Evolutionary conservation across 1,139 yeast genomes (phyloP).

Genomic region (Kodamaea arcana): DNA sequence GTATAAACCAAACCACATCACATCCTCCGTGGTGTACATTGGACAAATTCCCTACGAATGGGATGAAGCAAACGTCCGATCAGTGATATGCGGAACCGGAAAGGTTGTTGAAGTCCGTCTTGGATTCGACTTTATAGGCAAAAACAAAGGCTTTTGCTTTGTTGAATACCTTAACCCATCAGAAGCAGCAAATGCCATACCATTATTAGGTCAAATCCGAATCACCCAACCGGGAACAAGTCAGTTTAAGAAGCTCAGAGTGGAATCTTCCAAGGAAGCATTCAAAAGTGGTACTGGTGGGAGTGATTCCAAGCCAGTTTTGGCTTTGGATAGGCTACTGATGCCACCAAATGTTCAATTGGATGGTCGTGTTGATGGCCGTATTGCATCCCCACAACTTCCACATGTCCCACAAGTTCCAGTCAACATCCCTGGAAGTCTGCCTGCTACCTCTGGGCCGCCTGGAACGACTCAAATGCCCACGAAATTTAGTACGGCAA

Average conservation of each 20-base stretch:
- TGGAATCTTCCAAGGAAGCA: slow-evolving; percentile 62
- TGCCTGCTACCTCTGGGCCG: not conserved
- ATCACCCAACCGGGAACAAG: slow-evolving; percentile 33
- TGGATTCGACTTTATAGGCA: slow-evolving; percentile 59
- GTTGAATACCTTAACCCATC: slow-evolving; percentile 51
- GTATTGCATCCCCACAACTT: slow-evolving; percentile 2
- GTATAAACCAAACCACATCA: not conserved
- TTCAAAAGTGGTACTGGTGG: slow-evolving; percentile 22
- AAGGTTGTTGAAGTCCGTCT: slow-evolving; percentile 59
- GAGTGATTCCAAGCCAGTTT: slow-evolving; percentile 26
- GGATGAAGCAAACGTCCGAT: slow-evolving; percentile 50
- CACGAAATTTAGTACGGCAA: slow-evolving; percentile 44
- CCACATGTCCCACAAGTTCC: slow-evolving; percentile 1
- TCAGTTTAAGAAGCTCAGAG: slow-evolving; percentile 40
- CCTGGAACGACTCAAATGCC: slow-evolving; percentile 27
- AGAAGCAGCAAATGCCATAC: slow-evolving; percentile 50
- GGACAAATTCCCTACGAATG: slow-evolving; percentile 65
- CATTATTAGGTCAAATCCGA: slow-evolving; percentile 39
- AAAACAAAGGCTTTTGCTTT: slow-evolving; percentile 62
- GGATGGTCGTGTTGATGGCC: slow-evolving; percentile 24
- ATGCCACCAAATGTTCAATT: slow-evolving; percentile 54
- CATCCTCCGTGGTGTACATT: slow-evolving; percentile 45
- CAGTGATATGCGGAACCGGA: slow-evolving; percentile 66
- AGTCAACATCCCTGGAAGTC: not conserved
- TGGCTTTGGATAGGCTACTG: slow-evolving; percentile 38